Base-by-base conservation (phyloP, 2,329 filamentous ascomycete species). In the Aspergillus unguis region DNA sequence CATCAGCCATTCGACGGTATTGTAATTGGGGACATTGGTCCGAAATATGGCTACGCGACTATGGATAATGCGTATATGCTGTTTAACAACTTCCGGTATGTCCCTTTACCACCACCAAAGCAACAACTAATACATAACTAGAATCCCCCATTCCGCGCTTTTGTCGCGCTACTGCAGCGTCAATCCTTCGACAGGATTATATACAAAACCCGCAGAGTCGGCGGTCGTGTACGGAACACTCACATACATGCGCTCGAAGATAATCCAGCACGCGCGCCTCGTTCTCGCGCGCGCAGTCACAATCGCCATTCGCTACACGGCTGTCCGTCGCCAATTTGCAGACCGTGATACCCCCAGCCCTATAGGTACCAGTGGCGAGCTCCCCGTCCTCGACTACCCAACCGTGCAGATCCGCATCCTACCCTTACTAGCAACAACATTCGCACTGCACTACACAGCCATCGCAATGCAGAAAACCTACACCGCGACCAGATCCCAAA, bases 1-100 rank as follows among this genome's bases (percentile, higher is more conserved):
- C 51, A 50, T 31, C 66, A 74, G 55, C 74, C 77, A 9, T 59
- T 80, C 4, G 58, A 71, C 4, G 77, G 77, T 1, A 77, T 81
- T 48, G 72, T 75, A 2, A 75, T 81, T 11, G 77, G 77, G n/a
- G 78, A 81, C 54, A 80, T 81, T 57, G 78, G 78, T 2, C 76
- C 77, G n/a, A 81, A 80, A 52, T 80, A 80, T 59, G 78, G 77
- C 6, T 80, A 80, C 56, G 72, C 75, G 25, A 72, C 71, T 3
- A 78, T 79, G 77, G 76, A 80, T 53, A 80, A 80, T 52, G 77
- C 75, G 0, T 80, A 80, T 62, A 77, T 80, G 75, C 70, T 81
- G 4, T 80, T 80, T 64, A 36, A n/a, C 35, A 33, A 33, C 6
- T 43, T 2, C 3, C 4, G 9, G 7, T 35, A 9, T 23, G 17